Percentiles rank a stretch among this genome's conserved stretches.
These are phyloP conservation scores for Coemansia sp. DNA, from an alignment of 192 early-diverging fungal species.

Conservation along the genomic window DNA sequence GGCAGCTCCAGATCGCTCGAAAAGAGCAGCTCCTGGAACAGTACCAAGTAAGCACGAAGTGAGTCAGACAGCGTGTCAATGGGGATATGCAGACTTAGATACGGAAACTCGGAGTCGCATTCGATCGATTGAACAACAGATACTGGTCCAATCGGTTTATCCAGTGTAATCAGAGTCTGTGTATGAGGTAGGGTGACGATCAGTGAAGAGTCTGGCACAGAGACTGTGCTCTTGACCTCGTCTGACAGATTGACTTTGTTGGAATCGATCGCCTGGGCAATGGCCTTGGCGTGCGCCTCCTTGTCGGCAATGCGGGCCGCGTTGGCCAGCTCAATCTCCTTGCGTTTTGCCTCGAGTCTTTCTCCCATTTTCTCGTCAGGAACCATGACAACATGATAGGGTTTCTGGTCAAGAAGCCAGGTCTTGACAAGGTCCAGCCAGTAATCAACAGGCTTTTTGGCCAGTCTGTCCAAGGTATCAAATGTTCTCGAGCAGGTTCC, in stretches of 20 bases:
- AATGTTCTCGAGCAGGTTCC: conserved; percentile 31
- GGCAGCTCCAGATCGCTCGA: conserved; percentile 58
- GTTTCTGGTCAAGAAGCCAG: conserved; percentile 33
- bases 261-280: conserved; percentile 39
- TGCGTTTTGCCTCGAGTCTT: conserved; percentile 30
- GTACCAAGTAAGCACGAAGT: conserved; percentile 66
- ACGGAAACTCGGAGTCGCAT: conserved; percentile 67
- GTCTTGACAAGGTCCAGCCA: conserved; percentile 45
- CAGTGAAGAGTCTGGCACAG: conserved; percentile 29
- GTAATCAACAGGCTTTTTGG: conserved; percentile 19
- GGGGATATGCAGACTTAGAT: conserved; percentile 61
- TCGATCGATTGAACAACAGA: conserved; percentile 59
- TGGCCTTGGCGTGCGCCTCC: conserved; percentile 50
- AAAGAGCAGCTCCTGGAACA: conserved; percentile 80
- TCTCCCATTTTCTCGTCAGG: conserved; percentile 25
- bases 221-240: conserved; percentile 60
- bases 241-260: conserved; percentile 51
- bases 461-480: conserved; percentile 33
- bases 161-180: conserved; percentile 4
- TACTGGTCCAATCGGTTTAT: conserved; percentile 48
- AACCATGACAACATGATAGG: conserved; percentile 30
- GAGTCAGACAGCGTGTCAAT: conserved; percentile 55
- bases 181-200: conserved; percentile 17
- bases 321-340: conserved; percentile 23
- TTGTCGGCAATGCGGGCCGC: conserved; percentile 25